phyloP scores from a whole-genome alignment of 2,329 filamentous ascomycete species.

The Cercospora berteroae region DNA sequence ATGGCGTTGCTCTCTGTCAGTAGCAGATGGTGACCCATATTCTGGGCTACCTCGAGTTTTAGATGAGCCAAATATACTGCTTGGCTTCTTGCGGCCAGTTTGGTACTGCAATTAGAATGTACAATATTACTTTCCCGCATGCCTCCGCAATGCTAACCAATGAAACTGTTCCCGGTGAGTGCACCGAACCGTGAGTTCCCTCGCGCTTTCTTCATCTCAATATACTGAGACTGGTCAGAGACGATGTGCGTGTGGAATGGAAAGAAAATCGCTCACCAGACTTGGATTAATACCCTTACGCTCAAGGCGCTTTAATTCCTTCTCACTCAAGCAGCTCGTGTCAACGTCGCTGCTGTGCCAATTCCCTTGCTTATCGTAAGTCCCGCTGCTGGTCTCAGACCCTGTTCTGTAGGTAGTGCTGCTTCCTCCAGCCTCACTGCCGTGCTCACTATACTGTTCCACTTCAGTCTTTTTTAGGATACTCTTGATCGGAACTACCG shows the following conservation, averaged over 20 bases:
- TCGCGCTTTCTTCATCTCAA: constrained; percentile 49
- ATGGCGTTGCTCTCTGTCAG: no score
- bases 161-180: constrained; percentile 30
- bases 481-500: constrained; percentile 13
- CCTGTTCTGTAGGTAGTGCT: constrained; percentile 28
- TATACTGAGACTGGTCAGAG: constrained; percentile 39
- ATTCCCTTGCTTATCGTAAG: constrained; percentile 25
- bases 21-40: no score
- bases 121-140: background rate
- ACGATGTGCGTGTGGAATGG: background rate
- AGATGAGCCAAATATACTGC: no score
- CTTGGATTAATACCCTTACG: constrained; percentile 48
- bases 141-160: background rate
- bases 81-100: no score
- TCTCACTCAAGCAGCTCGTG: constrained; percentile 39
- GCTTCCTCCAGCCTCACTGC: constrained; percentile 24
- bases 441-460: constrained; percentile 35
- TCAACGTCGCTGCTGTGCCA: constrained; percentile 45
- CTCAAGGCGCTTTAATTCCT: constrained; percentile 45
- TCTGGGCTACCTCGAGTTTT: no score
- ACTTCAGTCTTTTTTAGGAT: constrained; percentile 22
- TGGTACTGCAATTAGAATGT: no score
- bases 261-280: background rate
- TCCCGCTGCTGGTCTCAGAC: constrained; percentile 18
- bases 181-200: constrained; percentile 35